These are phyloP conservation scores for Silene conica DNA, from an alignment of 148 eudicot species.

Conservation along the genomic window DNA sequence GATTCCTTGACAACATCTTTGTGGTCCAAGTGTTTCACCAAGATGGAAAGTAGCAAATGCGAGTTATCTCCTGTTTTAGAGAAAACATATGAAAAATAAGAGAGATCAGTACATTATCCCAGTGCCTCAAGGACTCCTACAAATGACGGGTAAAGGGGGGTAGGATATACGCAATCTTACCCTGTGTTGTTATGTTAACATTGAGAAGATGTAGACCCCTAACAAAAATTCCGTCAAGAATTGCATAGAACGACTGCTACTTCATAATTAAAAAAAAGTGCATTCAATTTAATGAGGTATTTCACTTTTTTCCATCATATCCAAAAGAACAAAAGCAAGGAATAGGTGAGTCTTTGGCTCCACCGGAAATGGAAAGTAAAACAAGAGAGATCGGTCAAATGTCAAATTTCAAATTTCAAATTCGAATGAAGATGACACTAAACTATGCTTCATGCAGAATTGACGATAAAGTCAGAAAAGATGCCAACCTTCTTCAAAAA, in stretches of 20 bases:
- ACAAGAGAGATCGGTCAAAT: background rate
- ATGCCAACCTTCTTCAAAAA: constrained; percentile 49
- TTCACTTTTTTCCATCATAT: background rate
- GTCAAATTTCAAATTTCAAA: background rate
- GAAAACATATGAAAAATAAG: constrained; percentile 6
- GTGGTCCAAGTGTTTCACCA: constrained; percentile 88
- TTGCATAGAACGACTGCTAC: no score
- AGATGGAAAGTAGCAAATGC: constrained; percentile 56
- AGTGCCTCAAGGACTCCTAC: no score
- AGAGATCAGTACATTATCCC: background rate
- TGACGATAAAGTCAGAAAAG: background rate
- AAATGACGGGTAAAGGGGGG: no score
- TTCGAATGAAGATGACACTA: background rate
- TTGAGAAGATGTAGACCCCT: no score
- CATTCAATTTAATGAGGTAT: no score
- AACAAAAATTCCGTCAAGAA: no score
- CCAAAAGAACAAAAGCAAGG: background rate
- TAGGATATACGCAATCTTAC: no score
- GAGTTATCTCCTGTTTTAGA: constrained; percentile 50
- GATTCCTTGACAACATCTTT: constrained; percentile 67
- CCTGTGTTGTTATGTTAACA: no score
- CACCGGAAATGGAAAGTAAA: background rate
- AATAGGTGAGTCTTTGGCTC: background rate
- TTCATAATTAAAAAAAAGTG: no score
- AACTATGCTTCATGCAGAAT: background rate